These are phyloP conservation scores for Asterophora parasitica DNA, from an alignment of 768 basidiomycete species.

Conservation along the genomic window DNA sequence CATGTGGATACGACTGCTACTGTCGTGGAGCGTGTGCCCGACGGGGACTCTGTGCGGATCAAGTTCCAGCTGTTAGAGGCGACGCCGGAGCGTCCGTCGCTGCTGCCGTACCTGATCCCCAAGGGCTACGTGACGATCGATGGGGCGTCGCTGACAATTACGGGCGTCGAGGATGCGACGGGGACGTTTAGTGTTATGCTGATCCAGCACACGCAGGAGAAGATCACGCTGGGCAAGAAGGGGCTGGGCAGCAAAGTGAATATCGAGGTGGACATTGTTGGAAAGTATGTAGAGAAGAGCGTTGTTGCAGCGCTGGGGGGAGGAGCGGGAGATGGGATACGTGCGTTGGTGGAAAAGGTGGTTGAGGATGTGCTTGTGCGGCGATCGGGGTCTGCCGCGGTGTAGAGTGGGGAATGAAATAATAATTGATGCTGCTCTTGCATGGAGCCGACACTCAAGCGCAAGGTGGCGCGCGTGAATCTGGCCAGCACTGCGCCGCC, in stretches of 20 bases:
- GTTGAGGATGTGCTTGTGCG: constrained; percentile 51
- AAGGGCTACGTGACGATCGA: constrained; percentile 96
- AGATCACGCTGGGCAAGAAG: constrained; percentile 78
- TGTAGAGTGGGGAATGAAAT: constrained; percentile 3
- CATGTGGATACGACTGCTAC: constrained; percentile 91
- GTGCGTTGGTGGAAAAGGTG: constrained; percentile 48
- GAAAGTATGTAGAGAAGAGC: constrained; percentile 87
- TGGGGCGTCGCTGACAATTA: constrained; percentile 90
- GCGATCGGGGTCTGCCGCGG: constrained; percentile 22
- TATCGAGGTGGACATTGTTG: constrained; percentile 93
- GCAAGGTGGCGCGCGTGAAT: constrained; percentile 34
- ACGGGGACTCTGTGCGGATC: constrained; percentile 87
- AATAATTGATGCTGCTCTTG: neutral
- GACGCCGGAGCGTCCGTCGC: constrained; percentile 51
- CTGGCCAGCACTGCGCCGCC: too few species aligned
- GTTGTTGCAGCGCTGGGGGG: constrained; percentile 64
- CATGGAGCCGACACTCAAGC: constrained; percentile 28
- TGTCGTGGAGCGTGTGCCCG: constrained; percentile 56
- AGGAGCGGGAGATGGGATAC: constrained; percentile 42
- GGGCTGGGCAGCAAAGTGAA: constrained; percentile 78
- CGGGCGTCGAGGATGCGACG: constrained; percentile 59
- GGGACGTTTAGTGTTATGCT: constrained; percentile 87
- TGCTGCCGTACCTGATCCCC: constrained; percentile 79
- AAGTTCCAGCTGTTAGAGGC: constrained; percentile 70
- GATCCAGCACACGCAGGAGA: constrained; percentile 89